These are phyloP conservation scores for Globisporangium barbulae DNA, from an alignment of 352 stramenopile species.

Conservation along the genomic window DNA sequence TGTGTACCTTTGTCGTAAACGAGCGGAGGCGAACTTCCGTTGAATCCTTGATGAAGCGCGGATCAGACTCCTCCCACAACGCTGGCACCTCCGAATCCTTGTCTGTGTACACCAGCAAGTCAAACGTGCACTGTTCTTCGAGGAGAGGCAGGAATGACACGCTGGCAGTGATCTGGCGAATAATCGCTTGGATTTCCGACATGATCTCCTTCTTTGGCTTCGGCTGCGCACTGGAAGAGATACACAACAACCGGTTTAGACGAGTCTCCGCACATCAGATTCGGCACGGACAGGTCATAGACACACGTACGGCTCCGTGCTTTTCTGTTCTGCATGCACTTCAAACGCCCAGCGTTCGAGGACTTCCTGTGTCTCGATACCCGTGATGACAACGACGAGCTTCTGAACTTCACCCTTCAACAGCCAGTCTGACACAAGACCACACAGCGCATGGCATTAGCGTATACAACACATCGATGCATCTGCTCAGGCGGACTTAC, in stretches of 20 bases:
- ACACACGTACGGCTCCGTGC: constrained; percentile 31
- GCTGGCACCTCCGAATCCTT: constrained; percentile 93
- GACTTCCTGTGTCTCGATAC: constrained; percentile 95
- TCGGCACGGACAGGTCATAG: neutral
- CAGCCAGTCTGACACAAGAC: constrained; percentile 85
- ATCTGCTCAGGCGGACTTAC: constrained; percentile 29
- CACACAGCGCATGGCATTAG: neutral
- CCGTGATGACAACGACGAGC: constrained; percentile 97
- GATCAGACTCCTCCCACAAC: constrained; percentile 98
- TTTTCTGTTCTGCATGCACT: constrained; percentile 76
- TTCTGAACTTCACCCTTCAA: constrained; percentile 95
- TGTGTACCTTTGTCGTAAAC: constrained; percentile 95
- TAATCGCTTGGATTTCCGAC: constrained; percentile 99
- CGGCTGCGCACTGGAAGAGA: constrained; percentile 23
- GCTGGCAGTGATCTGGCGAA: constrained; percentile 98
- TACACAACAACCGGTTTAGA: neutral
- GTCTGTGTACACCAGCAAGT: constrained; percentile 98
- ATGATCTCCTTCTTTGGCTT: constrained; percentile 95
- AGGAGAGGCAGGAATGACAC: constrained; percentile 99
- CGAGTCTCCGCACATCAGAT: neutral
- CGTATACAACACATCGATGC: neutral
- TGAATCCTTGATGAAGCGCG: constrained; percentile 97
- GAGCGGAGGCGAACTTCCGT: constrained; percentile 97
- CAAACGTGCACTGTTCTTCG: constrained; percentile 97
- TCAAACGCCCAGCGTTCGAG: constrained; percentile 99